Percentiles rank a stretch among this genome's conserved stretches.
phyloP scores from a whole-genome alignment of 306 rosid genomes.

The Datisca glomerata region DNA sequence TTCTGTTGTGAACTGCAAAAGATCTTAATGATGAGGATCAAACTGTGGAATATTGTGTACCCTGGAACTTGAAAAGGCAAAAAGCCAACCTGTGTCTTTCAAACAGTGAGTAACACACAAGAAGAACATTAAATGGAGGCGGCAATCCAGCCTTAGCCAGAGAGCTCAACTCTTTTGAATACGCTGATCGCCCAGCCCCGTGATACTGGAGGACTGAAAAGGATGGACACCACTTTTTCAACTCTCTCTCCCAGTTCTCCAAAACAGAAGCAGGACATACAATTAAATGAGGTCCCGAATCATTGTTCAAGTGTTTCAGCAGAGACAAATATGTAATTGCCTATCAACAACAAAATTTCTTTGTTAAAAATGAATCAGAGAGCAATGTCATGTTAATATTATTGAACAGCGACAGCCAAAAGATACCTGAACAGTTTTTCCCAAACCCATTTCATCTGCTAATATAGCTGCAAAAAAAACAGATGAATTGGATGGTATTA shows the following conservation, averaged over 20 bases:
- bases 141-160: conserved; percentile 75
- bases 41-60: conserved; percentile 4
- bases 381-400: conserved; percentile 1
- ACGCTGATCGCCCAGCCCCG: conserved; percentile 61
- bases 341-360: conserved; percentile 26
- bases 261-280: conserved; percentile 98
- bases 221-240: conserved; percentile 83
- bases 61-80: background rate
- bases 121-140: conserved; percentile 88
- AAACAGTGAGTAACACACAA: conserved; percentile 92
- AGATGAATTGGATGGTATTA: conserved; percentile 10
- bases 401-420: conserved; percentile 4
- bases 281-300: conserved; percentile 93
- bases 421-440: conserved; percentile 85
- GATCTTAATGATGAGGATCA: conserved; percentile 20
- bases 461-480: conserved; percentile 60
- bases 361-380: background rate
- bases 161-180: conserved; percentile 70
- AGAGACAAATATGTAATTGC: conserved; percentile 79
- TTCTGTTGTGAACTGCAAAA: conserved; percentile 85
- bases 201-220: conserved; percentile 84
- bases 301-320: conserved; percentile 66
- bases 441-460: conserved; percentile 99
- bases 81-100: conserved; percentile 85
- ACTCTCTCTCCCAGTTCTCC: conserved; percentile 99